Evolutionary conservation across 441 rosid species (phyloP), one percentile per base, ranked within the genome.

Genomic region (Isatis lusitanica): DNA sequence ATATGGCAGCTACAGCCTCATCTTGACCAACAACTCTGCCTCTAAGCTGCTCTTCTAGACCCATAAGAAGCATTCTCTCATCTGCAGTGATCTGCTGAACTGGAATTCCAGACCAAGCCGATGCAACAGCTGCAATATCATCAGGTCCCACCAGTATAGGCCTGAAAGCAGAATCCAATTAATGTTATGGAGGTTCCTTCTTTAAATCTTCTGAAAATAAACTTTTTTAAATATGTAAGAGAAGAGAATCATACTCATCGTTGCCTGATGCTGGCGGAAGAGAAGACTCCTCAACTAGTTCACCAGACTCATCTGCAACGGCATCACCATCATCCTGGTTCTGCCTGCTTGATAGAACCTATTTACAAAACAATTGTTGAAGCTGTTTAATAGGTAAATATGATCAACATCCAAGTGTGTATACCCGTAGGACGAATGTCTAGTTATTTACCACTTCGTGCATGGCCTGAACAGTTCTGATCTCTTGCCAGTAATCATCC

Each of bases 401-500:
- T 66, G 15, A 74, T 68, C 68, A 69, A 66, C 46, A 71, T 73
- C 76, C 62, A 38, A 24, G 61, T 55, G 61, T 55, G 36, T 57
- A 61, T 21, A 53, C 56, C 28, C 8, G 30, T 15, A 74, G 30
- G 47, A 66, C 6, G 13, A 77, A 63, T 56, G 75, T 44, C 63
- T 66, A 61, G 13, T 38, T 24, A 7, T 2, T 83, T 94, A 95
- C 99, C 95, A 87, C 88, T 79, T 95, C 96, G 65, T 91, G 99
- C 93, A 95, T 92, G 71, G 98, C 98, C 77, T 85, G 89, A 81
- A 92, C 97, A 73, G 96, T 81, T 84, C 87, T 87, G 68, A 92
- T 94, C 81, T 94, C 99, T 76, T 92, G 96, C 98, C 98, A 92
- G 79, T 95, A 95, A 79, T 92, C 98, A 77, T 86, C 86, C 3